Conservation (phyloP, 2,329 filamentous ascomycete genomes). For the Aspergillus luchuensis region DNA sequence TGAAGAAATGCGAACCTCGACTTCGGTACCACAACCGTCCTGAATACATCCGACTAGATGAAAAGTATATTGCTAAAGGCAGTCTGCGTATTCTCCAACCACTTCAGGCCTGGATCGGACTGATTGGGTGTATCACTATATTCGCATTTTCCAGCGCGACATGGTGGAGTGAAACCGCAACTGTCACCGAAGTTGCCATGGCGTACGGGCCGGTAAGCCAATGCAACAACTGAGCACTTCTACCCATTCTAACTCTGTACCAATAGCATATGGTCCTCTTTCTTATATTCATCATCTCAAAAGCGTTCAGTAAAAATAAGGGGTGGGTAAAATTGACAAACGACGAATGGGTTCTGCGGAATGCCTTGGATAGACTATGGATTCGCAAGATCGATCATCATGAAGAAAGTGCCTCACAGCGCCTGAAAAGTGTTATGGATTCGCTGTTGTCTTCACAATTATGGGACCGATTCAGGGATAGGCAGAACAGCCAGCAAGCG, state of each 20-base stretch:
- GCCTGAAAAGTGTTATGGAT: not conserved
- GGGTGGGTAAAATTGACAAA: not conserved
- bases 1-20: not conserved
- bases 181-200: not conserved
- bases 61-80: not conserved
- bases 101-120: not conserved
- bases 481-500: not conserved
- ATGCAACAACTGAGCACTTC: no score
- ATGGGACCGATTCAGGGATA: not conserved
- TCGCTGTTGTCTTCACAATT: not conserved
- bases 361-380: not conserved
- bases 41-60: not conserved
- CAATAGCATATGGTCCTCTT: not conserved
- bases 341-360: not conserved
- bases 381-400: not conserved
- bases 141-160: conserved; percentile 1
- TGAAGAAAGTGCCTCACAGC: not conserved
- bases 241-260: not conserved
- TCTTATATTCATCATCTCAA: not conserved
- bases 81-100: not conserved
- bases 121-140: not conserved
- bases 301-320: not conserved
- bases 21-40: not conserved
- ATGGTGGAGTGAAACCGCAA: not conserved
- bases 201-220: not conserved